Evolutionary conservation across 2,329 filamentous ascomycete genomes (phyloP).

Genomic region (Diaporthe amygdali): DNA sequence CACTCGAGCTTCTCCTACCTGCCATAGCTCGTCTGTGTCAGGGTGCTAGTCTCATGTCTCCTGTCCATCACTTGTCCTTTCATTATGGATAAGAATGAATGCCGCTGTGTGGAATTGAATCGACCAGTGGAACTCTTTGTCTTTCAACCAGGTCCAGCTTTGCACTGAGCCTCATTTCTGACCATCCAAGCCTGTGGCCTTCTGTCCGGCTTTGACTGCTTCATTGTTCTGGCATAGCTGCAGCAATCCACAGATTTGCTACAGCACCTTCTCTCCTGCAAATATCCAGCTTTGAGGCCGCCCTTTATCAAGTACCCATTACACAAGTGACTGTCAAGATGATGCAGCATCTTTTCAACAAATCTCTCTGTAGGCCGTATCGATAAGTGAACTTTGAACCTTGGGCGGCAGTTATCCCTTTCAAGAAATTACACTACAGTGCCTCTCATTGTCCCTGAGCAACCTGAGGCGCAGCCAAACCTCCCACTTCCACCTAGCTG

Average conservation of each 20-base stretch:
- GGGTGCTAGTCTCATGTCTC: too few species aligned
- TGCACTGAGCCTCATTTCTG: background rate
- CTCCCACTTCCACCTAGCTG: background rate
- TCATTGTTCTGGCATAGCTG: background rate
- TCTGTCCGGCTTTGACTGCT: background rate
- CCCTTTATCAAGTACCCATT: background rate
- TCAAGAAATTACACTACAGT: background rate
- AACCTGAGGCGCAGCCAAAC: background rate
- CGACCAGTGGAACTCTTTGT: background rate
- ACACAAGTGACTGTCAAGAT: background rate
- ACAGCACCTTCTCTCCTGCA: background rate
- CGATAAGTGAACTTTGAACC: background rate
- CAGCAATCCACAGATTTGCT: background rate
- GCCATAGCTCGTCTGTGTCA: background rate
- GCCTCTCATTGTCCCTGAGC: background rate
- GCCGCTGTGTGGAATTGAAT: background rate
- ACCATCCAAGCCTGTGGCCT: too few species aligned
- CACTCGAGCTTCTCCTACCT: background rate
- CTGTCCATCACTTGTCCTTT: background rate
- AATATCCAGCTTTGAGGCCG: background rate
- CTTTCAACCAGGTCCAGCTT: background rate
- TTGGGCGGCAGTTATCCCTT: background rate
- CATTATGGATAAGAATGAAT: background rate
- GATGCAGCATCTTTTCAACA: background rate
- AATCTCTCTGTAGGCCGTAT: background rate